phyloP scores from a whole-genome alignment of 352 stramenopile genomes.

The Thraustochytrium sp. region DNA sequence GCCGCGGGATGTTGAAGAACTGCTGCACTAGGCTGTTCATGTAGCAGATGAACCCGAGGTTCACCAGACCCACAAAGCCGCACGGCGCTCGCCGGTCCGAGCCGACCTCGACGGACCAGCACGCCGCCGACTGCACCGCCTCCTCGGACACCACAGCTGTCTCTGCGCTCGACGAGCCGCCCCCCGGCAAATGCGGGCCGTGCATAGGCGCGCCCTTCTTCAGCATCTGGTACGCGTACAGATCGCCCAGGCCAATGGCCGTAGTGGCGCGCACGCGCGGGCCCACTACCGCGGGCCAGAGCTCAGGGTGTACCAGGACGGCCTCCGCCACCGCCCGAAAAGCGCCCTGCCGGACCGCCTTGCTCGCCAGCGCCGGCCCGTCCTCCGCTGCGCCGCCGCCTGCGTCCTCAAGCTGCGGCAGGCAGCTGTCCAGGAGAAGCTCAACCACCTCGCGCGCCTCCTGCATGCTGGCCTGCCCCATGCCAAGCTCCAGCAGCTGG shows the following conservation, averaged over 20 bases:
- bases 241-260: neutral
- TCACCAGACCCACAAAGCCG: conserved; percentile 49
- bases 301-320: neutral
- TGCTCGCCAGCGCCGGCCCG: neutral
- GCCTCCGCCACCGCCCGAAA: neutral
- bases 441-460: neutral
- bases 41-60: conserved; percentile 57
- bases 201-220: neutral
- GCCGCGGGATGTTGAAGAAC: conserved; percentile 49
- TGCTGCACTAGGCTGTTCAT: conserved; percentile 56
- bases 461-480: neutral
- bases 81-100: conserved; percentile 10
- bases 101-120: conserved; percentile 8
- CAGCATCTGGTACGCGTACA: neutral
- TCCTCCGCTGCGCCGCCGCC: neutral
- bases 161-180: neutral
- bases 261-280: neutral
- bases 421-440: neutral
- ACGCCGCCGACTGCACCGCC: neutral
- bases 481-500: neutral
- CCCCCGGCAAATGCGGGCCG: no score
- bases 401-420: neutral
- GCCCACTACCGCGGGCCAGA: neutral
- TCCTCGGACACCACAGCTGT: neutral
- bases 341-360: neutral